phyloP scores from a whole-genome alignment of 352 stramenopile genomes.

The Pythium dissimile region DNA sequence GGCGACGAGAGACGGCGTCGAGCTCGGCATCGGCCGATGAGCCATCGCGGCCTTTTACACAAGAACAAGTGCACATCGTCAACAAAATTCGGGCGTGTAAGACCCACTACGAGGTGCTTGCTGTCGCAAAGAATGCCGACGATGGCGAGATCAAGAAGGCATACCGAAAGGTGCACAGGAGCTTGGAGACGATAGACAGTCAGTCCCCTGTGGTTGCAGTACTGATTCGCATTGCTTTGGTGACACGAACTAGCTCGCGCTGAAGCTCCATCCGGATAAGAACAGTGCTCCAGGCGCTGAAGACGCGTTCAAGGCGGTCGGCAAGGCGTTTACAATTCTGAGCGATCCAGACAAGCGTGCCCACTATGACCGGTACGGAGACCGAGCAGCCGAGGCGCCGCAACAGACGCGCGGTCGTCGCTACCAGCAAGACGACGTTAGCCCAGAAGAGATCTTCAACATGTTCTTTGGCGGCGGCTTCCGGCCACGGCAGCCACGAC shows the following conservation, averaged over 20 bases:
- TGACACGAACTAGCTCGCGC: slow-evolving; percentile 49
- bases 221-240: background rate
- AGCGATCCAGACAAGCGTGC: slow-evolving; percentile 87
- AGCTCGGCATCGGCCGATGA: slow-evolving; percentile 34
- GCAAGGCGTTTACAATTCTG: slow-evolving; percentile 92
- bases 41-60: slow-evolving; percentile 59
- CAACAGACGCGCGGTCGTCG: slow-evolving; percentile 34
- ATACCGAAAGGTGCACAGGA: slow-evolving; percentile 75
- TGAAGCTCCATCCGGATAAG: slow-evolving; percentile 91
- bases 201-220: background rate
- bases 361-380: slow-evolving; percentile 83
- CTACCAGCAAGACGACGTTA: slow-evolving; percentile 83
- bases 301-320: slow-evolving; percentile 96
- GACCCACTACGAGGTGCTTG: slow-evolving; percentile 88
- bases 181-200: background rate
- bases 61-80: slow-evolving; percentile 80
- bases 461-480: slow-evolving; percentile 90
- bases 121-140: slow-evolving; percentile 62
- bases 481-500: slow-evolving; percentile 40
- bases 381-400: slow-evolving; percentile 43
- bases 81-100: slow-evolving; percentile 87
- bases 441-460: slow-evolving; percentile 91
- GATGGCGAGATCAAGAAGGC: slow-evolving; percentile 90
- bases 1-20: slow-evolving; percentile 25
- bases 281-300: slow-evolving; percentile 96